A percentile compares a stretch with the other conserved stretches of the same genome.
Conservation (phyloP, 352 stramenopile genomes). For the Globisporangium spinosum region DNA sequence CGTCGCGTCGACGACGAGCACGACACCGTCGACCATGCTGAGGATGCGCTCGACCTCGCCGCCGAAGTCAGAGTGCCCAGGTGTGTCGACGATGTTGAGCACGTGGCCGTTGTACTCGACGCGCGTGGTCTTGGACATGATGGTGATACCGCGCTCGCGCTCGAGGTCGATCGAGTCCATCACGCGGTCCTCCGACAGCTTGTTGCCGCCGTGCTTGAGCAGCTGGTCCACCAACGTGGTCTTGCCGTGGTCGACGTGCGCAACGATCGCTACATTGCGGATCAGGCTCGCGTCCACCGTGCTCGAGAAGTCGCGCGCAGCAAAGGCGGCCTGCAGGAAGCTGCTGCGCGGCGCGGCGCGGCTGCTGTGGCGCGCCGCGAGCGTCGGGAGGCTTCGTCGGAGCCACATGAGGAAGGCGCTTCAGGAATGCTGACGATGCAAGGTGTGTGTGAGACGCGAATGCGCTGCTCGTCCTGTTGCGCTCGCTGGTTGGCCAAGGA, state of each 20-base stretch:
- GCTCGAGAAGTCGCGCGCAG: constrained; percentile 45
- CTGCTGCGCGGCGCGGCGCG: constrained; percentile 24
- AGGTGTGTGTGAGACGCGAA: neutral
- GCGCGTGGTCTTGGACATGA: constrained; percentile 98
- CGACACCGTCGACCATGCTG: constrained; percentile 96
- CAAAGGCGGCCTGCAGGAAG: constrained; percentile 17
- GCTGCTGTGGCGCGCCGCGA: constrained; percentile 42
- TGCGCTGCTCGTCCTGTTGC: neutral
- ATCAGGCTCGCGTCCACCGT: constrained; percentile 51
- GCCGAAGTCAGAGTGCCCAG: constrained; percentile 98
- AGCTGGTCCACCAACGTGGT: constrained; percentile 97
- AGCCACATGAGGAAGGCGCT: constrained; percentile 48
- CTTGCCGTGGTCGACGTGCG: constrained; percentile 98
- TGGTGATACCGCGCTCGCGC: constrained; percentile 98
- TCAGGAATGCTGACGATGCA: constrained; percentile 1
- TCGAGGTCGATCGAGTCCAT: constrained; percentile 99
- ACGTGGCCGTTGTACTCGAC: constrained; percentile 93
- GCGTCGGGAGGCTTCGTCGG: constrained; percentile 41
- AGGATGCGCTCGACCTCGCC: constrained; percentile 98
- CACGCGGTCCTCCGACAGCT: constrained; percentile 83
- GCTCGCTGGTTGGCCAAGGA: constrained; percentile 3
- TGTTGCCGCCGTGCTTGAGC: constrained; percentile 94
- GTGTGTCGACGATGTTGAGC: constrained; percentile 98
- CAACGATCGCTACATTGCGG: constrained; percentile 89
- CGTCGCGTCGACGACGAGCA: constrained; percentile 96